phyloP scores from a whole-genome alignment of 495 filamentous ascomycete species.

The Cenococcum geophilum region DNA sequence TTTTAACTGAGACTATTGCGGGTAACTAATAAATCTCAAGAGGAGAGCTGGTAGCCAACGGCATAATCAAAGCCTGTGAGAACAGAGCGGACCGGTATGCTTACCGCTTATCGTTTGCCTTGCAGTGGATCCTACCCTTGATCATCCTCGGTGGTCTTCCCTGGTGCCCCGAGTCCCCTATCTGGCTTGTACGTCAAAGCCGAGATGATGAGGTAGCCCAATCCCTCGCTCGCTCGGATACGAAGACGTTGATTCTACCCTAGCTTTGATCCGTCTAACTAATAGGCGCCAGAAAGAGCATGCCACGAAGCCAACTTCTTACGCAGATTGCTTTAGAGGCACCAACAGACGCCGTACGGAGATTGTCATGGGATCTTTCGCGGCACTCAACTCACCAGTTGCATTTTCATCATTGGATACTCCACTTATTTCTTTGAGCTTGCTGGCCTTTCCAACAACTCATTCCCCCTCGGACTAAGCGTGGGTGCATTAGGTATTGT shows the following conservation, averaged over 20 bases:
- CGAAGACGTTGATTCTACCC: slow-evolving; percentile 21
- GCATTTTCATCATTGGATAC: slow-evolving; percentile 42
- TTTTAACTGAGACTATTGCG: neutral
- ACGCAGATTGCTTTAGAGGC: slow-evolving; percentile 24
- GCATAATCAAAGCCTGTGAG: slow-evolving; percentile 29
- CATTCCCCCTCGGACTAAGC: slow-evolving; percentile 66
- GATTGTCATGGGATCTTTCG: slow-evolving; percentile 47
- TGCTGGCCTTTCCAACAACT: slow-evolving; percentile 56
- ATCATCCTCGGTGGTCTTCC: slow-evolving; percentile 30
- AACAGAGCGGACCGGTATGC: slow-evolving; percentile 28
- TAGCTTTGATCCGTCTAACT: slow-evolving; percentile 28
- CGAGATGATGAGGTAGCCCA: slow-evolving; percentile 16
- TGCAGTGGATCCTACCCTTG: slow-evolving; percentile 37
- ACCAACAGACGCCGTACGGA: slow-evolving; percentile 26
- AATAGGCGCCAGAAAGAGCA: slow-evolving; percentile 24
- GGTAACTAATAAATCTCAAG: neutral
- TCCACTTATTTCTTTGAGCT: slow-evolving; percentile 73
- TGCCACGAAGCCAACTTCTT: slow-evolving; percentile 10
- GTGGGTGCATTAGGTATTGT: slow-evolving; percentile 71
- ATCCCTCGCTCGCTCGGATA: slow-evolving; percentile 20
- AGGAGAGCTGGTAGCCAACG: slow-evolving; percentile 29
- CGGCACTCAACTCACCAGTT: neutral
- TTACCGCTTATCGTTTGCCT: slow-evolving; percentile 34
- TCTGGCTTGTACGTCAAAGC: slow-evolving; percentile 24
- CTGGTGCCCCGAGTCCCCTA: slow-evolving; percentile 29